phyloP scores from a whole-genome alignment of 345 rosid species.

The Citrus medica region DNA sequence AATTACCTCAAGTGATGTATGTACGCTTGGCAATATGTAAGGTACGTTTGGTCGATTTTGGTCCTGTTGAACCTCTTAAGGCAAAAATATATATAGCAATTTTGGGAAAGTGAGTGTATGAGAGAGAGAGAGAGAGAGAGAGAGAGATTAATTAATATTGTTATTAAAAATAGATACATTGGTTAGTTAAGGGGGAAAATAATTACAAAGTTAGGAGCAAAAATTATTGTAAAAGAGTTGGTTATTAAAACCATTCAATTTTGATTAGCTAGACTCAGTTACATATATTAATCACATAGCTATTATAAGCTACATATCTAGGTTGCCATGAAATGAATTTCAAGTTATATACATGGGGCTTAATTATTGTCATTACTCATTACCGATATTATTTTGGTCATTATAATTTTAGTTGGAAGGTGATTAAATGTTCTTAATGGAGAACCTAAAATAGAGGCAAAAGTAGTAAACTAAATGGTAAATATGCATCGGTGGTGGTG shows the following conservation, averaged over 20 bases:
- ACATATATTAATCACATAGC: background rate
- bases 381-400: background rate
- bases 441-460: background rate
- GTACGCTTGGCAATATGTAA: background rate
- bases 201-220: background rate
- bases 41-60: background rate
- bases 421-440: background rate
- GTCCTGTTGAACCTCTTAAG: background rate
- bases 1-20: background rate
- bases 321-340: background rate
- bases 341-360: background rate
- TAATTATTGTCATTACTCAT: background rate
- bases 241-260: background rate
- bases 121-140: background rate
- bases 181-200: background rate
- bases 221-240: background rate
- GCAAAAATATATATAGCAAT: background rate
- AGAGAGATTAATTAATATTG: background rate
- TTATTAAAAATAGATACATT: no score
- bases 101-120: background rate
- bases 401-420: slow-evolving; percentile 1
- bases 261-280: background rate
- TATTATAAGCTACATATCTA: background rate
- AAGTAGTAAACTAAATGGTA: background rate
- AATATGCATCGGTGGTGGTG: background rate